These are phyloP conservation scores for Eucalyptus regnans DNA, from an alignment of 345 rosid genomes.

Conservation along the genomic window DNA sequence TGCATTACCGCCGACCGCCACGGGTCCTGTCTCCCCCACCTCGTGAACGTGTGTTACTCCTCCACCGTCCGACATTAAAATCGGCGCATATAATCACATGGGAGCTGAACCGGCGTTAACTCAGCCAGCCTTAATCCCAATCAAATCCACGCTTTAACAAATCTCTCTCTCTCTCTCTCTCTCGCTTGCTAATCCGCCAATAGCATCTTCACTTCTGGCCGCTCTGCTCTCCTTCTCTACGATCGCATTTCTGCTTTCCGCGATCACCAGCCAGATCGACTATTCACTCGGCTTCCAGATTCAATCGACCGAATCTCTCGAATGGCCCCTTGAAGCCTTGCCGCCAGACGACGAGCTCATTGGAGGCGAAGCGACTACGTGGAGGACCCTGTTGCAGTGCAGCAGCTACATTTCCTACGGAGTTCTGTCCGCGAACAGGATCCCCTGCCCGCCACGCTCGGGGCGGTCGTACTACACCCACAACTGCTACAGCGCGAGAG, in stretches of 20 bases:
- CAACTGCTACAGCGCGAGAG: constrained; percentile 50
- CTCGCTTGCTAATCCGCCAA: not conserved
- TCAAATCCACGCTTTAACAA: not conserved
- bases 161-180: not conserved
- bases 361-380: not conserved
- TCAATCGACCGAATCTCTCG: not conserved
- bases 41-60: not conserved
- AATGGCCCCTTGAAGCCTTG: not conserved
- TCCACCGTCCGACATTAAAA: not conserved
- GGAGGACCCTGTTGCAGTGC: not conserved
- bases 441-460: constrained; percentile 84
- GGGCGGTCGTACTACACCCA: constrained; percentile 89
- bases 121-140: not conserved
- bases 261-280: not conserved
- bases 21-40: not conserved
- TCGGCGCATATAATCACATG: not conserved
- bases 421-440: constrained; percentile 66
- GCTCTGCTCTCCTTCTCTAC: not conserved
- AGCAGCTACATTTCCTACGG: constrained; percentile 67
- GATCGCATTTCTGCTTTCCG: not conserved
- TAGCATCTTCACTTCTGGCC: not conserved
- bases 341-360: not conserved
- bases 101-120: not conserved
- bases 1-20: not conserved
- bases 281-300: not conserved